Conservation (phyloP, 2,329 filamentous ascomycete species). For the Hypocreales sp. region DNA sequence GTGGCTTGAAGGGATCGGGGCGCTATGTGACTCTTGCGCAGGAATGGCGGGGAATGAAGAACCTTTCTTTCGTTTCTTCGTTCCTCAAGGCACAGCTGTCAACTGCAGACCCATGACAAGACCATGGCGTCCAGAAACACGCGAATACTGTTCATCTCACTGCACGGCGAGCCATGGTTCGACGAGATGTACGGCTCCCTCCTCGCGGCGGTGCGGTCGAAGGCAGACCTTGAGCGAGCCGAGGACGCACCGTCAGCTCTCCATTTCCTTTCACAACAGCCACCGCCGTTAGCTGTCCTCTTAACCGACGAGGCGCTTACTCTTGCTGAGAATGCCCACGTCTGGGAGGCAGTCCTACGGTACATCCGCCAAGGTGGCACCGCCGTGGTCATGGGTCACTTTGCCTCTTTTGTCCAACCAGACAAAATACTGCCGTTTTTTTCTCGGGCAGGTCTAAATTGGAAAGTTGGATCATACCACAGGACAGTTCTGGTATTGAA, state of each 20-base stretch:
- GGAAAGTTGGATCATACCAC: constrained; percentile 8
- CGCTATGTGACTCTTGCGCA: too few relatives aligned
- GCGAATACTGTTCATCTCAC: too few relatives aligned
- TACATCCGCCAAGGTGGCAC: constrained; percentile 6
- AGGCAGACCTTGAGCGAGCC: constrained; percentile 2
- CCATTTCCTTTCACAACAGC: constrained; percentile 2
- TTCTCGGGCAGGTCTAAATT: constrained; percentile 8
- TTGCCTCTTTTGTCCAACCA: constrained; percentile 3
- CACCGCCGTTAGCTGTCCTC: constrained; percentile 4
- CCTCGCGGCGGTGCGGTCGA: constrained; percentile 2
- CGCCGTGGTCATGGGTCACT: constrained; percentile 7
- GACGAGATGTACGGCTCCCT: constrained; percentile 5
- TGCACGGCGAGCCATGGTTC: constrained; percentile 3
- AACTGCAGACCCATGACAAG: too few relatives aligned
- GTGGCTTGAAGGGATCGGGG: too few relatives aligned
- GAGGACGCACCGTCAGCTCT: constrained; percentile 2
- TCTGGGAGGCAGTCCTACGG: constrained; percentile 6
- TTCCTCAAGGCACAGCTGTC: too few relatives aligned
- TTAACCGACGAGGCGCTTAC: constrained; percentile 6
- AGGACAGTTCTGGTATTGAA: constrained; percentile 10
- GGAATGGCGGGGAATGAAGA: too few relatives aligned
- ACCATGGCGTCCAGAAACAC: too few relatives aligned
- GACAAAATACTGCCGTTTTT: constrained; percentile 7
- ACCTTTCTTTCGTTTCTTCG: too few relatives aligned
- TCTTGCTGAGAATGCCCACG: background rate